A percentile compares a stretch with the other conserved stretches of the same genome.
Conservation (phyloP, 1,284 basidiomycete species). For the Trametes sp. region DNA sequence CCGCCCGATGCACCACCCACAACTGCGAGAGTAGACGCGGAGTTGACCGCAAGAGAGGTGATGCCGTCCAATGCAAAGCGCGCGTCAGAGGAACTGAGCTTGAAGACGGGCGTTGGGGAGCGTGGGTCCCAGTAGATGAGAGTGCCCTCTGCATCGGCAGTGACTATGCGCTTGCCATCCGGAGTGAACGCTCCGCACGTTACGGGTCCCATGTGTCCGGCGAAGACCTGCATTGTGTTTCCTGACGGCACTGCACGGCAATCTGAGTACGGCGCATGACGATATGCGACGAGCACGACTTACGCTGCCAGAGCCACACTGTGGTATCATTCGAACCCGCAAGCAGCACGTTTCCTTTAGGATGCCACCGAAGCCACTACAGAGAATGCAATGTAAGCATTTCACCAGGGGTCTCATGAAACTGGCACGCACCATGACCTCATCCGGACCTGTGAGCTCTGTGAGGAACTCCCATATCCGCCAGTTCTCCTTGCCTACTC, state of each 20-base stretch:
- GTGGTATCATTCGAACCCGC: constrained; percentile 95
- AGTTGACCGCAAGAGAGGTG: constrained; percentile 87
- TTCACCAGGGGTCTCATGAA: background rate
- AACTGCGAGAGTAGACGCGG: constrained; percentile 86
- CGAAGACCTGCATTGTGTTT: constrained; percentile 94
- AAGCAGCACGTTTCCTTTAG: constrained; percentile 88
- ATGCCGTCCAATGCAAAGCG: constrained; percentile 84
- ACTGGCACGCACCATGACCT: constrained; percentile 80
- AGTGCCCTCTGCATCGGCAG: constrained; percentile 85
- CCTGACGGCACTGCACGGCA: constrained; percentile 83
- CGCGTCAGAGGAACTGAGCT: constrained; percentile 77
- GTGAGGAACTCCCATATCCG: constrained; percentile 92
- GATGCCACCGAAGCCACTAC: constrained; percentile 97
- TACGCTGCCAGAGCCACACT: constrained; percentile 98
- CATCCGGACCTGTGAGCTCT: constrained; percentile 92
- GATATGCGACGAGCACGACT: constrained; percentile 33
- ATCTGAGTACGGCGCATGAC: constrained; percentile 2
- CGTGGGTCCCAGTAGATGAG: constrained; percentile 95
- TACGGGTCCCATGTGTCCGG: constrained; percentile 87
- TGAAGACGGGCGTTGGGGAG: constrained; percentile 79
- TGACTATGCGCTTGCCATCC: constrained; percentile 90
- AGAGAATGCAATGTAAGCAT: constrained; percentile 14
- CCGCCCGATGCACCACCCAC: constrained; percentile 88
- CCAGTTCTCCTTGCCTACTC: constrained; percentile 78
- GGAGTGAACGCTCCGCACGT: constrained; percentile 94